A percentile compares a stretch with the other conserved stretches of the same genome.
These are phyloP conservation scores for Aspergillus quadrilineatus DNA, from an alignment of 2,329 filamentous ascomycete genomes.

Conservation along the genomic window DNA sequence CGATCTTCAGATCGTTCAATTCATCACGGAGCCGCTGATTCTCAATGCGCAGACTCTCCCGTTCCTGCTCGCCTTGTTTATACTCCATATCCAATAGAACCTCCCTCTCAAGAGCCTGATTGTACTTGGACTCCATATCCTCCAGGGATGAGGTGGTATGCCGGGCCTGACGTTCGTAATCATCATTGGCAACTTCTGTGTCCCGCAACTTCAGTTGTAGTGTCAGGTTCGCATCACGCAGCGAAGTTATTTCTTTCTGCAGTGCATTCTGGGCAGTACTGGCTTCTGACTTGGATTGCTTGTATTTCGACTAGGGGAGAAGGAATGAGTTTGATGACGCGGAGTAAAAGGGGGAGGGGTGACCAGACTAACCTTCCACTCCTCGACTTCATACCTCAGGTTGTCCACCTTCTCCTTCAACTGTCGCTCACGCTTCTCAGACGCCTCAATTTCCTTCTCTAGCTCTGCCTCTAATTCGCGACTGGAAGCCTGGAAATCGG, in stretches of 20 bases:
- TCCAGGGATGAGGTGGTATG: constrained; percentile 95
- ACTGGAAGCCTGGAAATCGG: constrained; percentile 91
- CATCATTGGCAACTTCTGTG: constrained; percentile 96
- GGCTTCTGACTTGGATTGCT: constrained; percentile 86
- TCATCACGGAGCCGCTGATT: constrained; percentile 87
- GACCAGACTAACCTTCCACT: constrained; percentile 80
- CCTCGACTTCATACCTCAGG: constrained; percentile 84
- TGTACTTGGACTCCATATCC: constrained; percentile 96
- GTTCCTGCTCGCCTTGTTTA: constrained; percentile 84
- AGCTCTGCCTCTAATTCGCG: constrained; percentile 91
- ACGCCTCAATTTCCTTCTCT: constrained; percentile 92
- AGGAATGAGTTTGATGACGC: constrained; percentile 2
- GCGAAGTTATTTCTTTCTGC: constrained; percentile 91
- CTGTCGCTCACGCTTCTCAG: constrained; percentile 85
- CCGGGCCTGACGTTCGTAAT: constrained; percentile 93
- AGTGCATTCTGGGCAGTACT: constrained; percentile 78
- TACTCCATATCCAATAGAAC: constrained; percentile 97
- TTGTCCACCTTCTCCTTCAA: constrained; percentile 84
- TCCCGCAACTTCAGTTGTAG: constrained; percentile 83
- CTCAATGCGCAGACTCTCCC: constrained; percentile 85
- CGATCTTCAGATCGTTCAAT: constrained; percentile 87
- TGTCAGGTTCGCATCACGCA: constrained; percentile 80
- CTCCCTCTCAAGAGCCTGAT: constrained; percentile 83
- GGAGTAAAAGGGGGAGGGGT: neutral
- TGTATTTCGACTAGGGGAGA: constrained; percentile 76